phyloP scores from a whole-genome alignment of 2,329 filamentous ascomycete species.

The Fusarium sambucinum region DNA sequence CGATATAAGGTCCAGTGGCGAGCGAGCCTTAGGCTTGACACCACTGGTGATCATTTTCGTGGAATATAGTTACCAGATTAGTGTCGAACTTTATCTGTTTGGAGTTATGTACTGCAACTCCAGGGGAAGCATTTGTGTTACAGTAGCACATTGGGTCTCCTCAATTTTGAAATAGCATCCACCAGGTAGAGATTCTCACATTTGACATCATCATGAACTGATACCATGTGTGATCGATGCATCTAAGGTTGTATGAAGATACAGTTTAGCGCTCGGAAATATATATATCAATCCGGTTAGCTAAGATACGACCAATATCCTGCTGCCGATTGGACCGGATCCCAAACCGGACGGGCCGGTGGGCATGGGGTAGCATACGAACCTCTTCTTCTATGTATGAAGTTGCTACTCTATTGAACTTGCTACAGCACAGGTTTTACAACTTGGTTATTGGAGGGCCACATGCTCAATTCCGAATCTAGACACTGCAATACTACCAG shows the following conservation, averaged over 20 bases:
- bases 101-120: too few relatives aligned
- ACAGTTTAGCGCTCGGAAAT: not conserved
- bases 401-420: not conserved
- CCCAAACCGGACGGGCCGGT: not conserved
- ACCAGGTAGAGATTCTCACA: not conserved
- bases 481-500: not conserved
- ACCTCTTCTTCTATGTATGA: not conserved
- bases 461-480: not conserved
- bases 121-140: not conserved
- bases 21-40: too few relatives aligned
- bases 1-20: too few relatives aligned
- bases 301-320: too few relatives aligned
- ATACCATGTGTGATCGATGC: not conserved
- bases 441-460: not conserved
- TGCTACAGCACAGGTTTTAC: accelerated
- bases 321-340: not conserved
- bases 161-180: too few relatives aligned
- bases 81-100: accelerated
- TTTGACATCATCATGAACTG: not conserved
- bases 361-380: not conserved
- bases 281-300: too few relatives aligned
- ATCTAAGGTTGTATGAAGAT: not conserved
- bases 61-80: too few relatives aligned
- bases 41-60: too few relatives aligned
- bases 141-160: not conserved